Evolutionary conservation across 192 early-diverging fungal species (phyloP).

Genomic region (Dissophora ornata): DNA sequence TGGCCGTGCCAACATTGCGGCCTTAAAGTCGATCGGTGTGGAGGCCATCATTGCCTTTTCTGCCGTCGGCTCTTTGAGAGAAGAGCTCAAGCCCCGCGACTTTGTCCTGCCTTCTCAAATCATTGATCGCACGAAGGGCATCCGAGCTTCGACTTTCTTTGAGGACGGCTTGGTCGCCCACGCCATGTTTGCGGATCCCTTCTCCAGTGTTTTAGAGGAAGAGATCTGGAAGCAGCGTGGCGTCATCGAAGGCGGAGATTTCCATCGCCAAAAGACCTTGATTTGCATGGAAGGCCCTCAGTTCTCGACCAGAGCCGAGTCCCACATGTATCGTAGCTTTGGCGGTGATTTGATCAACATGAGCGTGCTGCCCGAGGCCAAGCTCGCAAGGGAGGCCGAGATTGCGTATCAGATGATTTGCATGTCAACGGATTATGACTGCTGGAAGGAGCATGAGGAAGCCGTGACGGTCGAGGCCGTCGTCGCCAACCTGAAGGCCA

Average conservation of each 20-base stretch:
- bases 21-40: slow-evolving; percentile 93
- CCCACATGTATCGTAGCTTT: slow-evolving; percentile 94
- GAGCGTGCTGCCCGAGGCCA: slow-evolving; percentile 95
- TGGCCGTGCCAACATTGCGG: slow-evolving; percentile 96
- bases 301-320: slow-evolving; percentile 98
- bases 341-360: slow-evolving; percentile 98
- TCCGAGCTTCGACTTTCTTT: slow-evolving; percentile 94
- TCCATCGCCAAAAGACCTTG: slow-evolving; percentile 87
- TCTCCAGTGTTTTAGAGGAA: slow-evolving; percentile 78
- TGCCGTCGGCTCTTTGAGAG: slow-evolving; percentile 94
- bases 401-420: slow-evolving; percentile 99
- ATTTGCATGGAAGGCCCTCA: slow-evolving; percentile 99
- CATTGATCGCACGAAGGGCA: slow-evolving; percentile 98
- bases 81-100: slow-evolving; percentile 93
- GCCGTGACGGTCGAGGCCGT: slow-evolving; percentile 88
- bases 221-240: slow-evolving; percentile 71
- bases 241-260: slow-evolving; percentile 59
- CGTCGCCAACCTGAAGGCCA: slow-evolving; percentile 89
- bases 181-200: slow-evolving; percentile 94
- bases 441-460: slow-evolving; percentile 83
- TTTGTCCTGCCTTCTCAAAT: slow-evolving; percentile 96
- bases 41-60: slow-evolving; percentile 95
- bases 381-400: slow-evolving; percentile 97
- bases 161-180: slow-evolving; percentile 92
- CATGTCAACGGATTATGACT: slow-evolving; percentile 99